These are phyloP conservation scores for Alnus rubra DNA, from an alignment of 306 rosid species.

Conservation along the genomic window DNA sequence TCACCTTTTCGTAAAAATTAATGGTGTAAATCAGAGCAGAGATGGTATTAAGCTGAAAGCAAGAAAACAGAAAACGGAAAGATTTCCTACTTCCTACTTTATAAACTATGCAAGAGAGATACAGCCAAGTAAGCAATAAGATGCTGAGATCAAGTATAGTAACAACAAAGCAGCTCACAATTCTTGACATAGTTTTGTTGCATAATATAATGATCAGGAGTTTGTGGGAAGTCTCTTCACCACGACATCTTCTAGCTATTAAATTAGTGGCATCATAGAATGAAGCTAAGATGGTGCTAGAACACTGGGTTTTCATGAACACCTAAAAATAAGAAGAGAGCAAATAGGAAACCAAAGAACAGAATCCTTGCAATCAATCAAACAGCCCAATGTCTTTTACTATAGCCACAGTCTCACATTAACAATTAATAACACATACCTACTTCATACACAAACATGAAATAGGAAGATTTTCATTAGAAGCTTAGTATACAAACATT, in stretches of 20 bases:
- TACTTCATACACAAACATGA: background rate
- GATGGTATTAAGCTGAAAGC: background rate
- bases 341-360: background rate
- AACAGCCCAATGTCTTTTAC: background rate
- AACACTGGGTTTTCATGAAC: background rate
- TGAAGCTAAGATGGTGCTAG: background rate
- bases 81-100: background rate
- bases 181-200: background rate
- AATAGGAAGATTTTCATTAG: slow-evolving; percentile 3
- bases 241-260: background rate
- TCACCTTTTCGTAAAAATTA: background rate
- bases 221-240: background rate
- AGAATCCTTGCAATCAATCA: background rate
- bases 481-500: slow-evolving; percentile 3
- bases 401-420: background rate
- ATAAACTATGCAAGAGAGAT: background rate
- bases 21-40: background rate
- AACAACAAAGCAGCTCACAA: background rate
- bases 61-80: background rate
- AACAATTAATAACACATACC: background rate
- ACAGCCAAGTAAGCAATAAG: background rate
- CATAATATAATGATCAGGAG: background rate
- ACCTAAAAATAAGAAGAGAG: background rate
- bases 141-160: background rate
- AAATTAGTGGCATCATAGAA: background rate